A percentile compares a stretch with the other conserved stretches of the same genome.
These are phyloP conservation scores for Gelatoporia subvermispora DNA, from an alignment of 768 basidiomycete genomes.

Conservation along the genomic window DNA sequence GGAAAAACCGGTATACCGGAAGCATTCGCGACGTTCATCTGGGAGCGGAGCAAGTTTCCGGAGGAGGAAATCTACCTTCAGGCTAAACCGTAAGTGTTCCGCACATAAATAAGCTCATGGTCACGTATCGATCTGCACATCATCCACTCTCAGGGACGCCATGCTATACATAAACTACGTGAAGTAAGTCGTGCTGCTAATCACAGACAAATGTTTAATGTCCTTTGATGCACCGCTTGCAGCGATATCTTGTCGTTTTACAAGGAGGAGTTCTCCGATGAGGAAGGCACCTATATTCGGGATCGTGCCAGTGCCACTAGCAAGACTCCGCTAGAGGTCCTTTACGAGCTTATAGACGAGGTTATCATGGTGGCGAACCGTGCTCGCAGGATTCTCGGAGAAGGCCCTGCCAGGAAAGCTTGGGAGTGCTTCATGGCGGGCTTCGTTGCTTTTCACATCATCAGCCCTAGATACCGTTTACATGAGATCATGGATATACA, in stretches of 20 bases:
- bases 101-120: no score
- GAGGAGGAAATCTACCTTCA: no score
- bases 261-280: background rate
- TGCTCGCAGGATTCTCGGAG: background rate
- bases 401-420: background rate
- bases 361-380: background rate
- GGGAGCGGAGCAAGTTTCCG: background rate
- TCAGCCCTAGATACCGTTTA: background rate
- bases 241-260: background rate
- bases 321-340: background rate
- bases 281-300: background rate
- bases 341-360: background rate
- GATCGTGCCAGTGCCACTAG: background rate
- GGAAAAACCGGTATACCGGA: background rate
- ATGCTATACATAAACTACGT: background rate
- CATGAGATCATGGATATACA: background rate
- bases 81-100: background rate
- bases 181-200: background rate
- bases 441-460: background rate
- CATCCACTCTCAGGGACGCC: background rate
- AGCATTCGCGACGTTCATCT: background rate
- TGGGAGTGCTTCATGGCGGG: background rate
- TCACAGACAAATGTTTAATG: background rate
- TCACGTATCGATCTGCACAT: no score
- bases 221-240: background rate